phyloP scores from a whole-genome alignment of 805 yeast genomes.

The Nakazawaea ambrosiae region DNA sequence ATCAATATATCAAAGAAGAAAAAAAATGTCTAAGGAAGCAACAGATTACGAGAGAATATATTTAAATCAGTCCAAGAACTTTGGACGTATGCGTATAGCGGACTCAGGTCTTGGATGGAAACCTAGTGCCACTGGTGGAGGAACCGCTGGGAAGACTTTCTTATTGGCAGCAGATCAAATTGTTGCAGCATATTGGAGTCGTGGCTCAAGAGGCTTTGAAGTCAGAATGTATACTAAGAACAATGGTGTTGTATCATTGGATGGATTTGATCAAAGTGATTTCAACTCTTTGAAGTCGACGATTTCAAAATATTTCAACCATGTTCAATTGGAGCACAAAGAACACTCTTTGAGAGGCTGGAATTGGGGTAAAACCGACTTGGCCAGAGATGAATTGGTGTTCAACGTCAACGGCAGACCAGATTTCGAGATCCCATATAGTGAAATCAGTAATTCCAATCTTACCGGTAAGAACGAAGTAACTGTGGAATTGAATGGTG shows the following conservation, averaged over 20 bases:
- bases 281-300: slow-evolving; percentile 76
- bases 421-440: slow-evolving; percentile 83
- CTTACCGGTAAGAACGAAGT: slow-evolving; percentile 91
- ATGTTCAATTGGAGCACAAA: slow-evolving; percentile 63
- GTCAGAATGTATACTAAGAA: slow-evolving; percentile 83
- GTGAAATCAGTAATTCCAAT: slow-evolving; percentile 74
- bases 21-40: slow-evolving; percentile 11
- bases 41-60: slow-evolving; percentile 88
- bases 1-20: no score
- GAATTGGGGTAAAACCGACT: slow-evolving; percentile 97
- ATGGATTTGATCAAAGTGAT: slow-evolving; percentile 87
- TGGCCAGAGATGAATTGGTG: slow-evolving; percentile 85
- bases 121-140: slow-evolving; percentile 40
- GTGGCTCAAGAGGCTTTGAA: slow-evolving; percentile 91
- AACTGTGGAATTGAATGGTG: slow-evolving; percentile 73
- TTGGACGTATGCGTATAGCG: slow-evolving; percentile 91
- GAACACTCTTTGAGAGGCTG: slow-evolving; percentile 97
- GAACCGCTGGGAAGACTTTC: slow-evolving; percentile 43
- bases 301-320: slow-evolving; percentile 66
- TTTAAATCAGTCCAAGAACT: slow-evolving; percentile 73
- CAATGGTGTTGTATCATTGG: slow-evolving; percentile 78
- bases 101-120: slow-evolving; percentile 99
- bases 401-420: slow-evolving; percentile 86
- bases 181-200: slow-evolving; percentile 77
- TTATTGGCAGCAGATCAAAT: slow-evolving; percentile 83